A percentile compares a stretch with the other conserved stretches of the same genome.
Evolutionary conservation across 257 asterid genomes (phyloP).

Genomic region (Gynochthodes officinalis): DNA sequence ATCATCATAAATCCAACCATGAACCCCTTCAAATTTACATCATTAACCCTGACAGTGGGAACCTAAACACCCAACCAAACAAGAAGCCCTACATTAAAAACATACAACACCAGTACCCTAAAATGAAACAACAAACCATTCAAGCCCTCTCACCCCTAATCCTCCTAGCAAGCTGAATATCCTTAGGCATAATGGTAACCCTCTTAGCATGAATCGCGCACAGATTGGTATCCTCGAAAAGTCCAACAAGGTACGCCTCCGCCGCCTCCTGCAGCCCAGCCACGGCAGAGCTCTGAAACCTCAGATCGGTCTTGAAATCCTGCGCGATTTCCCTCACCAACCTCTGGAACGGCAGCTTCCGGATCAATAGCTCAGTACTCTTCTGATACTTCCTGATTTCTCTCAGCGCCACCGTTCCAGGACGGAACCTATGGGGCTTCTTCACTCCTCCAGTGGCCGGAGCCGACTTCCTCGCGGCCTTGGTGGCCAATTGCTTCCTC

Average conservation of each 20-base stretch:
- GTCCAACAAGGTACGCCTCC: conserved; percentile 17
- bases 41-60: neutral
- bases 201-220: conserved; percentile 21
- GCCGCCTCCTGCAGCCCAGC: conserved; percentile 25
- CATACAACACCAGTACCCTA: neutral
- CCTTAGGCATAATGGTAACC: conserved; percentile 21
- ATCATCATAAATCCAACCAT: neutral
- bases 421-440: conserved; percentile 26
- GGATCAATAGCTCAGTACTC: conserved; percentile 19
- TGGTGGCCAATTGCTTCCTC: conserved; percentile 23
- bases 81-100: neutral
- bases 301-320: conserved; percentile 21
- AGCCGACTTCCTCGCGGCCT: conserved; percentile 21
- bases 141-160: conserved; percentile 25
- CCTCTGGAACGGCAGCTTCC: conserved; percentile 21
- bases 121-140: neutral
- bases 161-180: conserved; percentile 21
- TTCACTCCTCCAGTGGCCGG: conserved; percentile 27
- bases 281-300: conserved; percentile 26
- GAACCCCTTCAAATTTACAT: neutral
- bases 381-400: conserved; percentile 22
- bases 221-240: conserved; percentile 21
- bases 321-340: conserved; percentile 24
- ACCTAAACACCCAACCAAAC: neutral
- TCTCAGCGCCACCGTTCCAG: conserved; percentile 19